Base-by-base conservation (phyloP, 805 yeast genomes). In the Starmerella sp. region DNA sequence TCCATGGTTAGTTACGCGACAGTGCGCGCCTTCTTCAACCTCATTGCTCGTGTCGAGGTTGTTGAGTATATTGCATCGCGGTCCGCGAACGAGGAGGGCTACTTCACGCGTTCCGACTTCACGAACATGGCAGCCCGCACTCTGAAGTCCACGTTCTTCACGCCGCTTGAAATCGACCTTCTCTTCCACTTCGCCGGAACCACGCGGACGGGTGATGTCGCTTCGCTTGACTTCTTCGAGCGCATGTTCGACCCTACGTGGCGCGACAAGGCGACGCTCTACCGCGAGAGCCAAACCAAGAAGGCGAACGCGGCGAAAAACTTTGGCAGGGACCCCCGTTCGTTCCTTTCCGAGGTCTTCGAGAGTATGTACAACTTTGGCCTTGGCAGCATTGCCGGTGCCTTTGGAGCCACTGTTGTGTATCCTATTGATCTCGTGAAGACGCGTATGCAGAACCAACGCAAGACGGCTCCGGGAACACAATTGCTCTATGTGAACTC, bases 391-490 rank as follows among this genome's bases (percentile, higher is more conserved):
- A 77, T 90, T 51, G 97, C 98, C 35, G 98, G 98, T 56, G 93
- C 96, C 63, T 82, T 91, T 70, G 98, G 98, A 59, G 97, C 98
- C n/a, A 87, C 96, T 6, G 86, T 85, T 14, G 98, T 91, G 45
- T 91, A 91, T 69, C 98, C 98, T 35, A 93, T 93, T 62, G 98
- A 91, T 71, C 75, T 93, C 68, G 89, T 91, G 60, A 91, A 91
- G 73, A 91, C 98, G 5, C 81, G 97, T 69, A 88, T 91, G 95
- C 98, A 91, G 73, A 95, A 95, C 58, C 97, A 91, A 73, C 80
- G 88, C 61, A 80, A 81, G 57, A 30, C 54, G 8, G 53, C 57
- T 9, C 73, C 73, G 8, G 76, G 76, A 41, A 69, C 69, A 54
- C 66, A 64, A 54, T 62, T 64, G 48, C 72, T 81, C 48, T 91